Evolutionary conservation across 192 early-diverging fungal species (phyloP), one percentile per base, ranked within the genome.

Genomic region (Tieghemiomyces parasiticus): DNA sequence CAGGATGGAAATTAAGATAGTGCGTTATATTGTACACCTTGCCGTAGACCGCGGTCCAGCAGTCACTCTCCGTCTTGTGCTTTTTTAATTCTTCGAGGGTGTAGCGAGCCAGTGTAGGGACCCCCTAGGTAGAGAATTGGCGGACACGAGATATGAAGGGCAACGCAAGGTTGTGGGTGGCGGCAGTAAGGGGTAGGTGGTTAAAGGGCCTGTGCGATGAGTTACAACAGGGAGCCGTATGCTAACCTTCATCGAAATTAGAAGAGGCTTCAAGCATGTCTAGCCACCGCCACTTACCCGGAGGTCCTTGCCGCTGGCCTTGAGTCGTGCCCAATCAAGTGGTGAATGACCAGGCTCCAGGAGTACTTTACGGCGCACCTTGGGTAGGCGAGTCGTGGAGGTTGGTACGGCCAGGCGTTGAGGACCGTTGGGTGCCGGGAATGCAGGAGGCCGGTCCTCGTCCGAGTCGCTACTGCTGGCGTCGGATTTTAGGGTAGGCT

Each of bases 1-100:
- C 94, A 35, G 91, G 92, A 69, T 93, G 92, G 67, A 87, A 98
- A 42, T 88, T 81, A 20, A 92, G 26, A 67, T 96, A 95, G 4
- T 80, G 69, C 29, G 92, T 93, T 35, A 90, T 74, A 65, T 93
- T 93, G 72, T 93, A 98, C 1, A 97, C 82, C 65, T 90, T 92
- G 26, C 90, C 89, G 29, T 83, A 78, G 16, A 42, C 16, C 6
- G 16, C 38, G 38, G 38, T 42, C 38, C 95, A 95, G 46, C 84
- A 78, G 70, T 95, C 91, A 31, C 86, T 80, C 51, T 75, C 66
- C 46, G 75, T 77, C 42, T 82, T 84, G 67, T 98, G 92, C 34
- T 72, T 56, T n/a, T 79, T 78, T 29, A 98, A 55, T 24, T 95
- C 89, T 3, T 77, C 73, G 24, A 84, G 67, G 10, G 88, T 88